Evolutionary conservation across 768 basidiomycete genomes (phyloP).

Genomic region (Cystobasidium onofrii): DNA sequence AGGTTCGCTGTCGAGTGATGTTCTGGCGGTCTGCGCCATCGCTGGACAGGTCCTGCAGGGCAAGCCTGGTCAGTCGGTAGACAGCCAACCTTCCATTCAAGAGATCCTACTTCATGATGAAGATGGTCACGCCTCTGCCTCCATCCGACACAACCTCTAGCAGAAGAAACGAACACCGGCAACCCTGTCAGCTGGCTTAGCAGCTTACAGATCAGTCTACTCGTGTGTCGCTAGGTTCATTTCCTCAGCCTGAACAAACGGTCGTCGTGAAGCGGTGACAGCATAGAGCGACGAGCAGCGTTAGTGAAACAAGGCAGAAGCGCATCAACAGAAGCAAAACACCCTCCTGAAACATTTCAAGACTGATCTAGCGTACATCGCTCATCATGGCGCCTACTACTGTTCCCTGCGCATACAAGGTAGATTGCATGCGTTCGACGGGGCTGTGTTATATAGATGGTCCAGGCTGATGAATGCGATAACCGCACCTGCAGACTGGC

Average conservation of each 20-base stretch:
- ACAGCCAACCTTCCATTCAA: background rate
- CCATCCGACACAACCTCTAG: background rate
- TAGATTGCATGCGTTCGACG: background rate
- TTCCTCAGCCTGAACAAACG: no score
- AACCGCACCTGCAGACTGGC: background rate
- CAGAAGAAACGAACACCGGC: background rate
- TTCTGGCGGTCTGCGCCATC: background rate
- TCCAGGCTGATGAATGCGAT: background rate
- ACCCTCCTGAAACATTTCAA: no score
- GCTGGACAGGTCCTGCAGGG: background rate
- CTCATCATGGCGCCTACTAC: constrained; percentile 3
- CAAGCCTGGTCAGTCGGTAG: background rate
- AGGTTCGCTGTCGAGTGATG: constrained; percentile 6
- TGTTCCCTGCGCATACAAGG: constrained; percentile 29
- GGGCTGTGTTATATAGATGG: background rate
- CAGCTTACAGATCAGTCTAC: background rate
- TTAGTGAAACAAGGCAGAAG: background rate
- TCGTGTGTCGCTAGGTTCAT: no score
- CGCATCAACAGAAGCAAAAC: background rate
- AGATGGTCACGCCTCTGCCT: background rate
- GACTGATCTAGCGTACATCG: background rate
- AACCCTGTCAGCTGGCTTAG: background rate
- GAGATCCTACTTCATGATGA: no score
- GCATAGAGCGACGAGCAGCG: background rate
- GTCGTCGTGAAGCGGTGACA: background rate